A percentile compares a stretch with the other conserved stretches of the same genome.
phyloP scores from a whole-genome alignment of 345 rosid genomes.

The Stellera chamaejasme region DNA sequence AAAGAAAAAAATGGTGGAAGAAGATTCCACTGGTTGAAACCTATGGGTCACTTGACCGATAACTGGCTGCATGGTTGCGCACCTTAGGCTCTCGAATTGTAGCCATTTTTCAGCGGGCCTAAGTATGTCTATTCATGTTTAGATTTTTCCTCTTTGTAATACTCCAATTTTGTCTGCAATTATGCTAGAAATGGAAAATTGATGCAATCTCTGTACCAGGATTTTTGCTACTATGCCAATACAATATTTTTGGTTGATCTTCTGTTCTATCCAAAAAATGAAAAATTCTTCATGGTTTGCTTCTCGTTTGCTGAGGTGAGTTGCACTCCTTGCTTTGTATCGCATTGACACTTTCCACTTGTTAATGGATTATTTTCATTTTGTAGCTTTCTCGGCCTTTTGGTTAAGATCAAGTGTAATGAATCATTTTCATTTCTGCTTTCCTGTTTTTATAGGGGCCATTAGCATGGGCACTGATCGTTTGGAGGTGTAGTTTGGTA shows the following conservation, averaged over 20 bases:
- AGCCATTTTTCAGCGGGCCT: too few species aligned
- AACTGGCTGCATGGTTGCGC: too few species aligned
- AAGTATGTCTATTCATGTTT: too few species aligned
- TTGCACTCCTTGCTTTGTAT: constrained; percentile 1
- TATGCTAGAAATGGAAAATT: background rate
- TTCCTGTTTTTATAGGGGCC: constrained; percentile 56
- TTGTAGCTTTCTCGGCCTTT: background rate
- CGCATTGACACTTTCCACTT: background rate
- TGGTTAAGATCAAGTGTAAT: background rate
- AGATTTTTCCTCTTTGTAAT: background rate
- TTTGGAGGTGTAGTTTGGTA: constrained; percentile 98
- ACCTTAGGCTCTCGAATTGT: too few species aligned
- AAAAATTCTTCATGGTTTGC: constrained; percentile 96
- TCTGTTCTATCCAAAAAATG: constrained; percentile 71
- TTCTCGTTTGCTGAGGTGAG: constrained; percentile 95
- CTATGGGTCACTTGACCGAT: too few species aligned
- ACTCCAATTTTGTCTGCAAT: background rate
- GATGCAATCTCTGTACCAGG: constrained; percentile 37
- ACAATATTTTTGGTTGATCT: constrained; percentile 87
- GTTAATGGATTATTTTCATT: constrained; percentile 10
- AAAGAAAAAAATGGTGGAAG: too few species aligned
- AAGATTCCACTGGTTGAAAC: too few species aligned
- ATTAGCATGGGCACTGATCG: constrained; percentile 90
- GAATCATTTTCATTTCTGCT: constrained; percentile 8
- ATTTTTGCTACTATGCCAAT: constrained; percentile 96